Base-by-base conservation (phyloP, 768 basidiomycete genomes). In the Rhizopogon roseolus region DNA sequence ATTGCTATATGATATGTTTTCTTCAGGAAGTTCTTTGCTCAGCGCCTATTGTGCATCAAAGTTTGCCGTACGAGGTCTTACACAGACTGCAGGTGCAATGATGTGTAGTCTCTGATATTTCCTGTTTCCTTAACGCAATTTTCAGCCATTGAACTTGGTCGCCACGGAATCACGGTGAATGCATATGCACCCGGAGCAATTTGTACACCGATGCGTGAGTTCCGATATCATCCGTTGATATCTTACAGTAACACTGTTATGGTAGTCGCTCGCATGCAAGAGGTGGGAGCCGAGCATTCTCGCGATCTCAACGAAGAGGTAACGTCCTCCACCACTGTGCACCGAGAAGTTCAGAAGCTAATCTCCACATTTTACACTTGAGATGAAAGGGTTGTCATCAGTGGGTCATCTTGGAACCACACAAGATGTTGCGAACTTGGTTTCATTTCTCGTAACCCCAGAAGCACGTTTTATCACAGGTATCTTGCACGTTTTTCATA, bases 61-160 rank as follows among this genome's bases (percentile, higher is more conserved):
- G 59, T 77, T 76, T 57, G 75, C 75, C 2, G 48, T 79, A 0
- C 64, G 75, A 27, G 75, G 72, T 14, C 57, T 78, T 27, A 77
- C 77, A 1, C 75, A 76, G 49, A 54, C 59, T 2, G 58, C 65
- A 52, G 65, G 65, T 66, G 32, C 11, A 55, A 19, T 45, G 4
- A 11, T 5, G 14, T n/a, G n/a, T n/a, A n/a, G n/a, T 36, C 11
- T 40, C 25, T 6, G 14, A 32, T 14, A 8, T 41, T 4, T 6
- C 13, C 2, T 8, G 10, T 11, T n/a, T 10, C 7, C 32, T 9
- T 36, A 22, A 22, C n/a, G 22, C 56, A 27, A 63, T n/a, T 11
- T 1, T n/a, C 17, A 74, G 72, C 73, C 2, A 5, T 53, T 19
- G 72, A 75, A 55, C 61, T 66, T 50, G 68, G 64, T 25, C 54